phyloP scores from a whole-genome alignment of 768 basidiomycete genomes.

The Cubamyces lactineus region DNA sequence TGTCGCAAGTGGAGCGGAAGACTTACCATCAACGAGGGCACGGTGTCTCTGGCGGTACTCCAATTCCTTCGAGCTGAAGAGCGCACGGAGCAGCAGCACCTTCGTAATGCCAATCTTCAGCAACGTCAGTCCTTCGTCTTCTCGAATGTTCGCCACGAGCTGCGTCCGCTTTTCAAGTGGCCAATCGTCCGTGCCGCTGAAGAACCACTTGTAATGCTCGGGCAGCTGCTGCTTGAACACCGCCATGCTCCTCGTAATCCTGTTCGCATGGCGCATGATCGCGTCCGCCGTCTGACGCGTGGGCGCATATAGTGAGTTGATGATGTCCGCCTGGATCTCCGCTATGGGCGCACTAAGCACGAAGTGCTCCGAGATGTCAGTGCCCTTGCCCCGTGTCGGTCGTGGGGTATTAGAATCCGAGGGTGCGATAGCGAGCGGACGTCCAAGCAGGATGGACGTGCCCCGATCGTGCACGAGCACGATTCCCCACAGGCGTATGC shows the following conservation, averaged over 20 bases:
- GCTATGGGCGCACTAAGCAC: slow-evolving; percentile 73
- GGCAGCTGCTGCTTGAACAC: slow-evolving; percentile 73
- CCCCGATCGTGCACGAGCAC: slow-evolving; percentile 88
- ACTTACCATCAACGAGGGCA: slow-evolving; percentile 78
- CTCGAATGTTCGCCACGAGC: slow-evolving; percentile 74
- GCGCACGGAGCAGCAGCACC: slow-evolving; percentile 74
- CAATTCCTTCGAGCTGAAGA: slow-evolving; percentile 79
- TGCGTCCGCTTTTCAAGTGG: slow-evolving; percentile 61
- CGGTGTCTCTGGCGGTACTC: slow-evolving; percentile 64
- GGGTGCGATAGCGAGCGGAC: slow-evolving; percentile 81
- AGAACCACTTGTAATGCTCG: slow-evolving; percentile 73
- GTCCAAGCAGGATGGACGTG: slow-evolving; percentile 84
- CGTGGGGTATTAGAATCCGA: slow-evolving; percentile 83
- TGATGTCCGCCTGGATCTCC: slow-evolving; percentile 87
- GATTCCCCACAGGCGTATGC: slow-evolving; percentile 83
- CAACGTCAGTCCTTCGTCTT: slow-evolving; percentile 80
- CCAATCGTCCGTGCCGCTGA: slow-evolving; percentile 81
- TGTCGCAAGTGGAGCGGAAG: background rate
- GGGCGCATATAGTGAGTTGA: slow-evolving; percentile 83
- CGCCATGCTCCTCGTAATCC: slow-evolving; percentile 78
- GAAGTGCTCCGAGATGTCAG: slow-evolving; percentile 80
- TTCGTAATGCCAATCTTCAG: slow-evolving; percentile 83
- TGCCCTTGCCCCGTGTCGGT: slow-evolving; percentile 54
- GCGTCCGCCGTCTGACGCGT: slow-evolving; percentile 68
- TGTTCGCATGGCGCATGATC: slow-evolving; percentile 74